phyloP scores from a whole-genome alignment of 78 protist genomes.

The Cavenderia fasciculata region DNA sequence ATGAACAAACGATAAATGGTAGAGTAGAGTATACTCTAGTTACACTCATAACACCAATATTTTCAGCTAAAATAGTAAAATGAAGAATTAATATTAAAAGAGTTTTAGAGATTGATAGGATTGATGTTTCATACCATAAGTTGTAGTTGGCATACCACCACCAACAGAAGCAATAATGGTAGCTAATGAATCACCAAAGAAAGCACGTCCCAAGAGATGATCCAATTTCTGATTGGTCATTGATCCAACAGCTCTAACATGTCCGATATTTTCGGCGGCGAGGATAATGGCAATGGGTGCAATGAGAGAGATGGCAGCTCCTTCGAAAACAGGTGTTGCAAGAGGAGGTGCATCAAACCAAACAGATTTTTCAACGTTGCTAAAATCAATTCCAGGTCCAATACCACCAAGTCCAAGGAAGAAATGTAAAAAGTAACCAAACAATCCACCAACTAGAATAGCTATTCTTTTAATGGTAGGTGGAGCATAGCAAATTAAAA shows the following conservation, averaged over 20 bases:
- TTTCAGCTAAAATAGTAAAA: background rate
- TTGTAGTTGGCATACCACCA: slow-evolving; percentile 9
- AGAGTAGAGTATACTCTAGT: slow-evolving; percentile 1
- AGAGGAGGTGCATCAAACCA: background rate
- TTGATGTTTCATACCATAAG: slow-evolving; percentile 32
- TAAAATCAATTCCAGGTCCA: slow-evolving; percentile 7
- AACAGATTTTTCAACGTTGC: background rate
- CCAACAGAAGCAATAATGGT: background rate
- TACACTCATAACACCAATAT: slow-evolving; percentile 22
- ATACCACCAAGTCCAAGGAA: slow-evolving; percentile 3
- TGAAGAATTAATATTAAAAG: background rate
- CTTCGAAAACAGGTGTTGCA: background rate
- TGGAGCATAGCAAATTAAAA: background rate
- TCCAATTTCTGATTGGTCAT: background rate
- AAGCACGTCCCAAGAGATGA: background rate
- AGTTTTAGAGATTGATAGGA: no score
- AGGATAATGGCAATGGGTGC: slow-evolving; percentile 22
- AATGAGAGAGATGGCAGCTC: background rate
- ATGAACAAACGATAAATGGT: background rate
- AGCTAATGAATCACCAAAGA: slow-evolving; percentile 13
- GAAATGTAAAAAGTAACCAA: background rate
- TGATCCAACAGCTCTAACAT: slow-evolving; percentile 15
- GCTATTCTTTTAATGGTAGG: background rate
- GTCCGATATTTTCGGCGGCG: slow-evolving; percentile 18
- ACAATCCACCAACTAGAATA: slow-evolving; percentile 2